Base-by-base conservation (phyloP, 306 rosid genomes). In the Coriaria nepalensis region DNA sequence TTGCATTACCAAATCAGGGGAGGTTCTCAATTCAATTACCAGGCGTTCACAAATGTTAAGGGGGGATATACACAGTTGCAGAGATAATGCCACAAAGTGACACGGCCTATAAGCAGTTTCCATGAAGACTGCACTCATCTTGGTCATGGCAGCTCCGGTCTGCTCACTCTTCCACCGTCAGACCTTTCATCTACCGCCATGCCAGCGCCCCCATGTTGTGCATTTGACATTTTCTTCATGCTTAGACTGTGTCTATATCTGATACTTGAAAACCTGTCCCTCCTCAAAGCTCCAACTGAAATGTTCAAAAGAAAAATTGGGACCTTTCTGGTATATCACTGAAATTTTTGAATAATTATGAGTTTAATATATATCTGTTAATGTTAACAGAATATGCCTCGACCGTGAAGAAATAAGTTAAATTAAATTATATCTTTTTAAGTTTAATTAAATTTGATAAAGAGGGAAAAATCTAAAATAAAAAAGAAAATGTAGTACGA, bases 81-180 rank as follows among this genome's bases (percentile, higher is more conserved):
- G 95, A 90, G 73, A 90, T 95, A 0, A 84, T 84, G 94, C 95
- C 97, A 0, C 93, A 81, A 73, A 90, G 85, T 10, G 94, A 84
- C 56, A 82, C 87, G 97, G 33, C 97, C 97, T 2, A 84, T 84
- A 60, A 81, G 84, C 56, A 81, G 95, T 65, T 90, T 84, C 73
- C 97, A 90, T 33, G 80, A 79, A 57, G 82, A 66, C 48, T 90
- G 97, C 80, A 78, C 80, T 10, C 80, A 62, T 49, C 87, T 78
- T 14, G 73, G 90, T 1, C 69, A 63, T 43, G 79, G 76, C 40
- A 81, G 92, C 62, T 45, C 54, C 1, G 97, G 39, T 90, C 95
- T 5, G 94, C 87, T 15, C 72, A 79, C 62, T 90, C 87, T 39
- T 94, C 81, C 58, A 59, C 72, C 0, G 78, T 90, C 51, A 64